Base-by-base conservation (phyloP, 805 yeast species). In the Yamadazyma paraphyllophila region DNA sequence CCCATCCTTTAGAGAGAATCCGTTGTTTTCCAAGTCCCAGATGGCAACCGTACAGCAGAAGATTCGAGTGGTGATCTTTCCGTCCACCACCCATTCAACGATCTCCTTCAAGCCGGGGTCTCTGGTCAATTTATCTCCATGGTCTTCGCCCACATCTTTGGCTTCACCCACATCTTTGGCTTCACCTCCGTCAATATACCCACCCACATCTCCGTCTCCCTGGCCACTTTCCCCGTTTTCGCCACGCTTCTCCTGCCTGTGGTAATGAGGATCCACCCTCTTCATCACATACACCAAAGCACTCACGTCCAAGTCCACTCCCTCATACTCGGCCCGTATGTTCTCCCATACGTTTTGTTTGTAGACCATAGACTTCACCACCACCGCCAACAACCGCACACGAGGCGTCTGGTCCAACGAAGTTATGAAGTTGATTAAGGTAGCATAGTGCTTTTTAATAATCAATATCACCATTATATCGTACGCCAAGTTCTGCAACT, bases 11-110 rank as follows among this genome's bases (percentile, higher is more conserved):
- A 15, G 29, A 20, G 45, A 32, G 27, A 51, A 50, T 2, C 43
- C 45, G 39, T 32, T 49, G 45, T 58, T 60, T n/a, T 45, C 33
- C 4, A 71, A 43, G 41, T 69, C 70, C 73, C 73, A 71, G 16
- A 66, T 36, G 4, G 71, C 73, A 24, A 69, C 39, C 8, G 61
- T 52, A 38, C 70, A 60, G 50, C 71, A 66, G 8, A 70, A 43
- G 5, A 67, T 61, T 39, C 73, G 48, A 2, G 59, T 56, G 6
- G 71, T 54, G 3, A 68, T 50, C 4, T 46, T 46, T 7, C 62
- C 65, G 2, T 46, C 45, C 4, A 44, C 31, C 0, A 61, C 49
- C 15, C 53, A 35, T 1, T 42, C 45, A 13, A 55, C 49, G n/a
- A 66, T 37, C 7, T 44, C 46, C 4, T 16, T 32, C 4, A 59